phyloP scores from a whole-genome alignment of 306 rosid species.

The Crotalaria pallida region DNA sequence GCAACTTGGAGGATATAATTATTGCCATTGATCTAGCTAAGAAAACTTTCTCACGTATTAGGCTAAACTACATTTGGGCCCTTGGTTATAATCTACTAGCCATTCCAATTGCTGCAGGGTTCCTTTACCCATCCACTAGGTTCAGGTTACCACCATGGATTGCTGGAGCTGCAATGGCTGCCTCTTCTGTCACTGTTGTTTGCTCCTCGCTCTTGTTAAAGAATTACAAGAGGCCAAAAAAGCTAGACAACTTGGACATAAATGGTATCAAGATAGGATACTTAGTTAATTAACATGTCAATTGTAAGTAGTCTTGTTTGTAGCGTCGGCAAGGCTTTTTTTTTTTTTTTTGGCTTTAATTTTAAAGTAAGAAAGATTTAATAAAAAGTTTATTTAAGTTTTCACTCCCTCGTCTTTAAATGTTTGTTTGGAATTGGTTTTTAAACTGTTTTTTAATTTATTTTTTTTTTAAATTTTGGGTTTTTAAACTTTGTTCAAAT shows the following conservation, averaged over 20 bases:
- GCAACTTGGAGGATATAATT: constrained; percentile 76
- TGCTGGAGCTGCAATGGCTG: constrained; percentile 97
- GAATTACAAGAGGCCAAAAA: constrained; percentile 59
- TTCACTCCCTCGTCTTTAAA: too few relatives aligned
- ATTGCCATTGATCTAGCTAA: constrained; percentile 74
- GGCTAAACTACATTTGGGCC: constrained; percentile 79
- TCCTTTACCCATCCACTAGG: constrained; percentile 53
- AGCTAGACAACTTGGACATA: constrained; percentile 47
- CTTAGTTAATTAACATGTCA: background rate
- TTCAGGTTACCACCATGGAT: constrained; percentile 83
- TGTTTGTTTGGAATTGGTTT: too few relatives aligned
- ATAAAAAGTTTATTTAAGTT: too few relatives aligned
- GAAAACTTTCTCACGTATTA: constrained; percentile 57
- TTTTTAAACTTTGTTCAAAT: too few relatives aligned
- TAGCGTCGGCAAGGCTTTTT: background rate
- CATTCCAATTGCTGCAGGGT: constrained; percentile 75
- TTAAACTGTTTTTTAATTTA: too few relatives aligned
- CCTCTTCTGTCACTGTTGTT: constrained; percentile 85
- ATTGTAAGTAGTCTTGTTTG: background rate
- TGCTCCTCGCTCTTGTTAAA: constrained; percentile 71
- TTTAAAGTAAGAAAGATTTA: background rate
- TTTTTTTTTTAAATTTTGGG: too few relatives aligned
- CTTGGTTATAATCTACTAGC: constrained; percentile 68
- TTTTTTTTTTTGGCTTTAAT: background rate
- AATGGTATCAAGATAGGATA: constrained; percentile 38